Conservation (phyloP, 306 rosid species). For the Vigna mungo region DNA sequence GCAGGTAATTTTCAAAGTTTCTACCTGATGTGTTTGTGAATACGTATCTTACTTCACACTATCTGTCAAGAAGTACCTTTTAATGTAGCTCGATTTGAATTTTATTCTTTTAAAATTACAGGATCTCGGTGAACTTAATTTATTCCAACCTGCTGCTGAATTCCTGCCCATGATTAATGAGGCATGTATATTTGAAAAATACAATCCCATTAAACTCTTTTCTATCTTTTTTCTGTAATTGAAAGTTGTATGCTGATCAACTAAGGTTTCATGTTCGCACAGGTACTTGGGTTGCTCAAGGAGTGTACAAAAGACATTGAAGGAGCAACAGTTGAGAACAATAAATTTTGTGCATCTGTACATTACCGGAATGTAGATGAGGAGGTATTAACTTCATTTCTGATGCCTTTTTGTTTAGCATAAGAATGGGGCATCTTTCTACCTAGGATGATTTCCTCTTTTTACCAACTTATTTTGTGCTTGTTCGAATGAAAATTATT, state of each 20-base stretch:
- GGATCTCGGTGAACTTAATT: slow-evolving; percentile 78
- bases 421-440: not conserved
- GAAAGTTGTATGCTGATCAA: slow-evolving; percentile 21
- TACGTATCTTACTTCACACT: not conserved
- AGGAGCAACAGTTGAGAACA: slow-evolving; percentile 86
- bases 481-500: not conserved
- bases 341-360: slow-evolving; percentile 90
- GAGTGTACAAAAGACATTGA: slow-evolving; percentile 68
- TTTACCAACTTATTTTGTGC: not conserved
- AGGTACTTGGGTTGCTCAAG: slow-evolving; percentile 68
- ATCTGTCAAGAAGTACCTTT: not conserved
- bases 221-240: slow-evolving; percentile 26
- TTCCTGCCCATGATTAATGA: slow-evolving; percentile 76
- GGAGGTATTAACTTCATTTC: slow-evolving; percentile 56
- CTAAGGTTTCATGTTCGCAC: slow-evolving; percentile 41
- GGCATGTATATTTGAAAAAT: slow-evolving; percentile 54
- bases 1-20: slow-evolving; percentile 54
- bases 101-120: slow-evolving; percentile 40
- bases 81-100: not conserved
- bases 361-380: slow-evolving; percentile 94
- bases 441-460: not conserved
- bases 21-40: not conserved
- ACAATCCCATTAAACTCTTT: slow-evolving; percentile 1
- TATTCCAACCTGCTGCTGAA: slow-evolving; percentile 93
- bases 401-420: slow-evolving; percentile 1